A percentile compares a stretch with the other conserved stretches of the same genome.
phyloP scores from a whole-genome alignment of 2,329 filamentous ascomycete species.

The Chrysoporthe deuterocubensis region DNA sequence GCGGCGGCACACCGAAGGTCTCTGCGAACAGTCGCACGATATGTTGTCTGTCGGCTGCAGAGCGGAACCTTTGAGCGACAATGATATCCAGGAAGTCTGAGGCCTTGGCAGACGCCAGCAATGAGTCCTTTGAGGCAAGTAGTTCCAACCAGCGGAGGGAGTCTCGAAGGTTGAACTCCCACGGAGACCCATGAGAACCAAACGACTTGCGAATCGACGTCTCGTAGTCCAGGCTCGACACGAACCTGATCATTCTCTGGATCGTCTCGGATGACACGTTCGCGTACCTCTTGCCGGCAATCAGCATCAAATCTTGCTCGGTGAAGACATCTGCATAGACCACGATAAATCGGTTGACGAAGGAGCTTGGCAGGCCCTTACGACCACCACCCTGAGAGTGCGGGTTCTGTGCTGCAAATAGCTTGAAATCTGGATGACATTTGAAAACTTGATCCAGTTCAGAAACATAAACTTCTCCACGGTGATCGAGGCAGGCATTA shows the following conservation, averaged over 20 bases:
- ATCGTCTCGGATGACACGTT: constrained; percentile 62
- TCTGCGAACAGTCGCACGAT: constrained; percentile 68
- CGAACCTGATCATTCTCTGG: constrained; percentile 73
- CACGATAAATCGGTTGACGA: constrained; percentile 97
- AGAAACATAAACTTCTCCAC: constrained; percentile 92
- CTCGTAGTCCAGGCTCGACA: constrained; percentile 77
- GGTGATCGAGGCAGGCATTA: constrained; percentile 94
- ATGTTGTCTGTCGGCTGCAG: constrained; percentile 65
- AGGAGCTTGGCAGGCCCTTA: constrained; percentile 92
- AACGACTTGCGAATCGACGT: constrained; percentile 64
- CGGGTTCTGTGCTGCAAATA: constrained; percentile 97
- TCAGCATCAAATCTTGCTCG: constrained; percentile 77
- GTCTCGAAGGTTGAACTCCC: constrained; percentile 95
- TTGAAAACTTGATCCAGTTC: constrained; percentile 94
- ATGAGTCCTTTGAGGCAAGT: constrained; percentile 61
- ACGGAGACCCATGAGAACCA: constrained; percentile 73
- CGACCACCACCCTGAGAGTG: constrained; percentile 95
- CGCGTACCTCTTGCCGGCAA: constrained; percentile 80
- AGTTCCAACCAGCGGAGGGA: constrained; percentile 86
- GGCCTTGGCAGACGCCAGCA: constrained; percentile 63
- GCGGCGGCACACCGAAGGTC: constrained; percentile 61
- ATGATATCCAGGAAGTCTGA: constrained; percentile 81
- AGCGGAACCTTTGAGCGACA: constrained; percentile 87
- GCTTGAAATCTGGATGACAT: constrained; percentile 84
- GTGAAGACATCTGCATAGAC: constrained; percentile 94